phyloP scores from a whole-genome alignment of 768 basidiomycete species.

The Tulasnella sp. region DNA sequence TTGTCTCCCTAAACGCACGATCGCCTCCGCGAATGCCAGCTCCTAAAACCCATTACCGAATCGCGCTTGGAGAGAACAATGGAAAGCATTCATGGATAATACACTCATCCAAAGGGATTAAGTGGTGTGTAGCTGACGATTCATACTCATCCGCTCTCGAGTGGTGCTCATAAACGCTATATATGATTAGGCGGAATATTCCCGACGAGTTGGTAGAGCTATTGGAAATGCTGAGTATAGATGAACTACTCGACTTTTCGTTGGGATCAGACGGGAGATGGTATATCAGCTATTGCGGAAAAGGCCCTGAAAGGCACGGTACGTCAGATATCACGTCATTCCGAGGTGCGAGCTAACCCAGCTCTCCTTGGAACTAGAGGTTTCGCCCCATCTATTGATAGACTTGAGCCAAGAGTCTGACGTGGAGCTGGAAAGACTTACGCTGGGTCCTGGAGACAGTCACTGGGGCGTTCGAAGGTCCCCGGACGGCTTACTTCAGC shows the following conservation, averaged over 20 bases:
- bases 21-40: not conserved
- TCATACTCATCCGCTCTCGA: too few relatives aligned
- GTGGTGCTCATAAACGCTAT: too few relatives aligned
- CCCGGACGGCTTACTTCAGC: not conserved
- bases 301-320: too few relatives aligned
- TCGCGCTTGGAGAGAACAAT: conserved; percentile 5
- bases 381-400: not conserved
- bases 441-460: not conserved
- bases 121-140: conserved; percentile 2
- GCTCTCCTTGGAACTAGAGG: not conserved
- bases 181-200: too few relatives aligned
- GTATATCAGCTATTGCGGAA: too few relatives aligned
- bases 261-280: too few relatives aligned
- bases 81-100: not conserved
- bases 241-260: too few relatives aligned
- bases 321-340: too few relatives aligned
- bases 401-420: not conserved
- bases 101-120: not conserved
- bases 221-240: too few relatives aligned
- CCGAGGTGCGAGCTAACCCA: not conserved
- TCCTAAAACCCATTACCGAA: not conserved
- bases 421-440: not conserved
- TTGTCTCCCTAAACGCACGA: too few relatives aligned
- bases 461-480: not conserved
- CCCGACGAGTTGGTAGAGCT: too few relatives aligned